A percentile compares a stretch with the other conserved stretches of the same genome.
These are phyloP conservation scores for Macrolepiota fuliginosa DNA, from an alignment of 768 basidiomycete species.

Conservation along the genomic window DNA sequence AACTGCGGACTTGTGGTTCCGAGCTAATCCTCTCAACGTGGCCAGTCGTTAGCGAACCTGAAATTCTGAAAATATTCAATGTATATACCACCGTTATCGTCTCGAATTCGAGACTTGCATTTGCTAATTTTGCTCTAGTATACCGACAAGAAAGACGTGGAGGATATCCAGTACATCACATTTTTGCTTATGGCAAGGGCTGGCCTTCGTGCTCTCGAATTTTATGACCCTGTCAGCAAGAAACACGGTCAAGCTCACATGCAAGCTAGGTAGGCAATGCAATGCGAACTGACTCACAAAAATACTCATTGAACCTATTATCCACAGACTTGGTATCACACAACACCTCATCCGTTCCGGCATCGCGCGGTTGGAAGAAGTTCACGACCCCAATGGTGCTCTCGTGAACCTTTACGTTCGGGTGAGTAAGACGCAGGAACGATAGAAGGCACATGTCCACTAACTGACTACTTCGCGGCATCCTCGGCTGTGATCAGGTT, in stretches of 20 bases:
- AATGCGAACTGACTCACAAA: background rate
- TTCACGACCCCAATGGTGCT: constrained; percentile 52
- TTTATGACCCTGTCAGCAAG: constrained; percentile 73
- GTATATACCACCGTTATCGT: constrained; percentile 34
- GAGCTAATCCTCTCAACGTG: constrained; percentile 5
- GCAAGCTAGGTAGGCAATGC: constrained; percentile 69
- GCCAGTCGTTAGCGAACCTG: constrained; percentile 68
- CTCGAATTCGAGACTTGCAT: background rate
- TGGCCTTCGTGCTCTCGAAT: constrained; percentile 77
- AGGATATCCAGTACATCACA: constrained; percentile 78
- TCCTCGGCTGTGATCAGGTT: constrained; percentile 40
- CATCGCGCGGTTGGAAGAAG: constrained; percentile 67
- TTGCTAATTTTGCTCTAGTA: constrained; percentile 43
- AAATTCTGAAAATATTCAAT: constrained; percentile 80
- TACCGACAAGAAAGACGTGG: constrained; percentile 60
- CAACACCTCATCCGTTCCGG: constrained; percentile 73
- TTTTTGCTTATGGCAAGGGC: constrained; percentile 87
- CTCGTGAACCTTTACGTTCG: constrained; percentile 70
- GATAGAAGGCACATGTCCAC: background rate
- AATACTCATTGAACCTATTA: constrained; percentile 2
- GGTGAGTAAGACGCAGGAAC: constrained; percentile 35
- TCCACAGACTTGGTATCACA: constrained; percentile 71
- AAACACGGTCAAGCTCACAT: constrained; percentile 91
- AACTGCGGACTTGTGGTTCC: background rate
- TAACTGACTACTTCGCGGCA: constrained; percentile 3